Base-by-base conservation (phyloP, 495 filamentous ascomycete species). In the Trypethelium eluteriae region DNA sequence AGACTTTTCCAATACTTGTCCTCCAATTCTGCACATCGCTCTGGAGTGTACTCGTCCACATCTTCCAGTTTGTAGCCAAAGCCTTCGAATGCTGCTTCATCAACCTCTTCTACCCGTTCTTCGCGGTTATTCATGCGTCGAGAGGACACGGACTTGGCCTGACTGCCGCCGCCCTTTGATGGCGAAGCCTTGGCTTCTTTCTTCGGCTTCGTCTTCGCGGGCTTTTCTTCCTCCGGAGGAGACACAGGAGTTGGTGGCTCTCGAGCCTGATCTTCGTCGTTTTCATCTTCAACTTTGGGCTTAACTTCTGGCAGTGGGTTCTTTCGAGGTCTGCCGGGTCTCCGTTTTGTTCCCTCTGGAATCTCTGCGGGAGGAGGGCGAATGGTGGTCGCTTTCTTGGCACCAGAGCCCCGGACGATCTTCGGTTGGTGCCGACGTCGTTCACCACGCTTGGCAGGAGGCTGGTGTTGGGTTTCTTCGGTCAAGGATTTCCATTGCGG, bases 1-100 rank as follows among this genome's bases (percentile, higher is more conserved):
- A 98, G 81, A 2, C 89, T 93, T 78, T 92, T 96, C 94, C 94
- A 98, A 75, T 98, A 98, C 63, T 86, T 86, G 36, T 89, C 86
- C 77, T 98, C 94, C 3, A 98, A 81, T 76, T 98, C 95, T 61
- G 93, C 89, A 73, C 94, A 96, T 68, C 94, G 82, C 74, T 98
- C 93, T 0, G 86, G 81, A 0, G 93, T 96, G 74, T 88, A 98
- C 39, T 97, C 91, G 39, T 85, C 82, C 46, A 91, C 83, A 65
- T 90, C 87, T 64, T 90, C 83, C 70, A 97, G 88, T 49, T 84
- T 86, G 73, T 98, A 96, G 70, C 97, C 88, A 72, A 95, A 98
- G 62, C 86, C 82, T 71, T 89, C 88, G 79, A 96, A 98, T 6
- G 88, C 86, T 46, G 85, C 86, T 73, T 96, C 92, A 70, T 97